These are phyloP conservation scores for Aureobasidium sp. DNA, from an alignment of 2,329 filamentous ascomycete genomes.

Conservation along the genomic window DNA sequence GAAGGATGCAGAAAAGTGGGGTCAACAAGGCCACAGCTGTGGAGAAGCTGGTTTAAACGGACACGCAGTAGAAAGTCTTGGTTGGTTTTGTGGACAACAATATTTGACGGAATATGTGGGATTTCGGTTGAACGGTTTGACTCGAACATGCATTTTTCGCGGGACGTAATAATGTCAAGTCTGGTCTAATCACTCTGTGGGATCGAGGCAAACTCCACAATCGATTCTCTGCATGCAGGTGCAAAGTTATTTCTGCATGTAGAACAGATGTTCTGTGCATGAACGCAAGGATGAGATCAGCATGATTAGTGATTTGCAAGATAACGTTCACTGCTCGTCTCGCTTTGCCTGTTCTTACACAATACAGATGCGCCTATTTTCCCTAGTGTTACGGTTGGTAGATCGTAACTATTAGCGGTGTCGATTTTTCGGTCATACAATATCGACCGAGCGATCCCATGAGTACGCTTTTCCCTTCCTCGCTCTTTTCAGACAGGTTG, in stretches of 20 bases:
- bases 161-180: background rate
- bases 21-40: background rate
- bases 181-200: background rate
- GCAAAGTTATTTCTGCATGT: background rate
- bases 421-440: background rate
- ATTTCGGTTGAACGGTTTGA: background rate
- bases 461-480: background rate
- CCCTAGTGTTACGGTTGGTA: background rate
- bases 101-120: background rate
- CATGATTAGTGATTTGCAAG: background rate
- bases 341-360: background rate
- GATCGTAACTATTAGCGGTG: background rate
- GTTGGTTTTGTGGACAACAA: background rate
- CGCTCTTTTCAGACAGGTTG: background rate
- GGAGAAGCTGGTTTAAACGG: constrained; percentile 11
- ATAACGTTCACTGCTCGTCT: constrained; percentile 6
- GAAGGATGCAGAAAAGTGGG: constrained; percentile 1
- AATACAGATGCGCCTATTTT: background rate
- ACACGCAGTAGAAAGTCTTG: constrained; percentile 1
- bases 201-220: background rate
- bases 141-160: background rate
- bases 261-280: no score
- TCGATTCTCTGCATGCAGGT: constrained; percentile 1
- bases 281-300: background rate
- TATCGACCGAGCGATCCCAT: background rate